Evolutionary conservation across 176 grass and related monocot species (phyloP).

Genomic region (Avena eriantha): DNA sequence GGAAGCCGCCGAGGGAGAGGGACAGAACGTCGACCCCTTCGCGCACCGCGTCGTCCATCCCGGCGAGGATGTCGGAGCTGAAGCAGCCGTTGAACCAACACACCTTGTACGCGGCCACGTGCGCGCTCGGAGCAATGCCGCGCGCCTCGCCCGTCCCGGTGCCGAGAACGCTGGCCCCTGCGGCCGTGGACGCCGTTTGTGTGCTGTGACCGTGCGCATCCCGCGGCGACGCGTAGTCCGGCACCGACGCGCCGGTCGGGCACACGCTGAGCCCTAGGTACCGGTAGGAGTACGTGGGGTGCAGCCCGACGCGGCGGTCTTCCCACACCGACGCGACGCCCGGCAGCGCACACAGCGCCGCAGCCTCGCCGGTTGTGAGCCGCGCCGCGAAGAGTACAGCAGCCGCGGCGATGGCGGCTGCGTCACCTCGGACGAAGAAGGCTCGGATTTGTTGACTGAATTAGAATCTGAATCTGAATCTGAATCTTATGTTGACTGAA

Average conservation of each 20-base stretch:
- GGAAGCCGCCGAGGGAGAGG: constrained; percentile 81
- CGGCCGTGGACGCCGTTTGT: too few species aligned
- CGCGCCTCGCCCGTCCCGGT: constrained; percentile 57
- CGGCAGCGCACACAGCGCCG: constrained; percentile 48
- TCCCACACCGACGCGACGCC: constrained; percentile 69
- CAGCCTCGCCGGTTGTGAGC: constrained; percentile 58
- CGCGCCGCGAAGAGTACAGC: constrained; percentile 78
- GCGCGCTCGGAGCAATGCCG: constrained; percentile 65
- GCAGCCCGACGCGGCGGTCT: constrained; percentile 74
- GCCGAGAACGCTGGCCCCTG: constrained; percentile 66
- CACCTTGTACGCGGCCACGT: constrained; percentile 87
- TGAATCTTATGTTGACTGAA: too few species aligned
- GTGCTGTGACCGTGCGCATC: too few species aligned
- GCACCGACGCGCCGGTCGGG: too few species aligned
- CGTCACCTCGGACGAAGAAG: constrained; percentile 34
- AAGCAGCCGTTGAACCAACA: constrained; percentile 95
- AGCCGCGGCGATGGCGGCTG: constrained; percentile 47
- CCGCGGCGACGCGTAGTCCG: too few species aligned
- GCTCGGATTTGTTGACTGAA: constrained; percentile 49
- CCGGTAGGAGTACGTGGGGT: constrained; percentile 81
- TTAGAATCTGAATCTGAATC: too few species aligned
- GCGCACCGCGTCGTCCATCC: constrained; percentile 86
- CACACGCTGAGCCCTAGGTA: constrained; percentile 77
- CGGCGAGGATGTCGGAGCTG: constrained; percentile 93
- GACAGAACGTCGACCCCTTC: constrained; percentile 84